Evolutionary conservation across 208 protist genomes (phyloP).

Genomic region (Porcisia hertigi): DNA sequence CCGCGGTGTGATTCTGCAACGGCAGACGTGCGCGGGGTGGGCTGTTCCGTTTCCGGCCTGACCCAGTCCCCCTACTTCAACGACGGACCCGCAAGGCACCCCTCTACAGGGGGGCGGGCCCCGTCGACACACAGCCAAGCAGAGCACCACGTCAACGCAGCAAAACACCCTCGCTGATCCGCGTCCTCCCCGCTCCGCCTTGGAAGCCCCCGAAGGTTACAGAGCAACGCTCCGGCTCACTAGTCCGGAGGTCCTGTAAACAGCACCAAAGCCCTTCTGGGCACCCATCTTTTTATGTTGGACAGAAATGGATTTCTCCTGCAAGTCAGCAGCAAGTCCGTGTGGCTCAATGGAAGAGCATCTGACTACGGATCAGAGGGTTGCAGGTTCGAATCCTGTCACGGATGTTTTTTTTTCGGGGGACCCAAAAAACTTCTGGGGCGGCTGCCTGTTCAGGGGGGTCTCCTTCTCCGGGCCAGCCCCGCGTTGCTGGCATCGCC

Average conservation of each 20-base stretch:
- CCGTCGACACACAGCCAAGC: slow-evolving; percentile 83
- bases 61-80: slow-evolving; percentile 79
- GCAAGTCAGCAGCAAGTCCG: slow-evolving; percentile 25
- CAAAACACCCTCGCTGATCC: slow-evolving; percentile 71
- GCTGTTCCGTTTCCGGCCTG: slow-evolving; percentile 89
- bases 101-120: slow-evolving; percentile 56
- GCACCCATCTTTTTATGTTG: not conserved
- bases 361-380: slow-evolving; percentile 91
- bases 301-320: rapidly evolving
- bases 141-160: slow-evolving; percentile 90
- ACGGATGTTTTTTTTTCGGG: slow-evolving; percentile 65
- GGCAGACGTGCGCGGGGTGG: slow-evolving; percentile 81
- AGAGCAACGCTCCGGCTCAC: slow-evolving; percentile 76
- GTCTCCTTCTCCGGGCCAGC: no score
- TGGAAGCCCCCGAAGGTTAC: slow-evolving; percentile 74
- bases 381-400: slow-evolving; percentile 91
- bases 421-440: no score
- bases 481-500: no score
- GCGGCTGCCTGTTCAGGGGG: no score
- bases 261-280: rapidly evolving
- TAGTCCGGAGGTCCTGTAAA: not conserved
- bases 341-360: slow-evolving; percentile 91
- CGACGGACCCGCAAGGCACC: slow-evolving; percentile 33
- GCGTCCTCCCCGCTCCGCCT: slow-evolving; percentile 46
- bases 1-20: slow-evolving; percentile 88